These are phyloP conservation scores for Naganishia randhawae DNA, from an alignment of 768 basidiomycete genomes.

Conservation along the genomic window DNA sequence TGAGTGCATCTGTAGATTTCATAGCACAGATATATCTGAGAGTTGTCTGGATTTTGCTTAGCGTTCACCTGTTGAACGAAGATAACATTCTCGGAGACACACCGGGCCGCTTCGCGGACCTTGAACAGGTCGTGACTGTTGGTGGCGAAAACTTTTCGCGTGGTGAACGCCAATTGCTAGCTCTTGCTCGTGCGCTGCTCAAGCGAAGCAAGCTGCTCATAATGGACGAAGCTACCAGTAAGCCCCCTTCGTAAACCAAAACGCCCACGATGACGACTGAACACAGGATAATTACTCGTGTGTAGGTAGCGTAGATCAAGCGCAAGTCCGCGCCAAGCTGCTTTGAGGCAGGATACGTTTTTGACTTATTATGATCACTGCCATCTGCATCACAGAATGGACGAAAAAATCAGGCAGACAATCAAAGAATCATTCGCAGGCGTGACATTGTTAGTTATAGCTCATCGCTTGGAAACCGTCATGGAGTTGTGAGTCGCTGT, in stretches of 20 bases:
- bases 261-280: neutral
- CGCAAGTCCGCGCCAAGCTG: neutral
- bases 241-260: neutral
- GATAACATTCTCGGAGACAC: constrained; percentile 25
- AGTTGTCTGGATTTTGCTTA: neutral
- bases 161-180: constrained; percentile 48
- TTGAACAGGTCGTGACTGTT: neutral
- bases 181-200: constrained; percentile 44
- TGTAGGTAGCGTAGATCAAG: constrained; percentile 51
- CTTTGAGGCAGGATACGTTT: neutral
- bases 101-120: constrained; percentile 14
- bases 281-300: constrained; percentile 51
- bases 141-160: constrained; percentile 40
- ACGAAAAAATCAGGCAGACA: constrained; percentile 46
- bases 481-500: constrained; percentile 13
- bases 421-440: constrained; percentile 44
- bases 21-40: neutral
- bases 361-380: neutral
- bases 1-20: constrained; percentile 45
- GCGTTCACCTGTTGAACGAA: constrained; percentile 47
- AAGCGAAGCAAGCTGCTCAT: constrained; percentile 45
- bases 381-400: constrained; percentile 44
- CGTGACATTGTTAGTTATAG: constrained; percentile 48
- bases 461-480: constrained; percentile 40
- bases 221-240: constrained; percentile 48